Evolutionary conservation across 2,329 filamentous ascomycete species (phyloP), one percentile per base, ranked within the genome.

Genomic region (Chrysoporthe puriensis): DNA sequence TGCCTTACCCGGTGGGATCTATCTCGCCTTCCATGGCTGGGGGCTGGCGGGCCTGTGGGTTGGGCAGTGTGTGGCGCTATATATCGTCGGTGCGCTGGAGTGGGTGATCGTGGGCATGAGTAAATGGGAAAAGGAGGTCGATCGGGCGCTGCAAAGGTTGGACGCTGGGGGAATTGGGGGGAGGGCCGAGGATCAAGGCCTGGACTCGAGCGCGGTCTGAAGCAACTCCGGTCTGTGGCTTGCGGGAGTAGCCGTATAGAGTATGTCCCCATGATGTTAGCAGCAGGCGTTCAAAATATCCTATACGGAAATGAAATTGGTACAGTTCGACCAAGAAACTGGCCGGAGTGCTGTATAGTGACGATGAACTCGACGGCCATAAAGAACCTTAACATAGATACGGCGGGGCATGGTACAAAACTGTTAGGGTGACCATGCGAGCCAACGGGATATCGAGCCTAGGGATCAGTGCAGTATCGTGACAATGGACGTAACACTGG

Each of bases 1-100:
- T 67, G 93, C 93, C 0, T 77, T 96, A 66, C 93, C 93, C 0
- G 80, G 90, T n/a, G 93, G 93, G 0, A 92, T 96, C 64, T 96
- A 88, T 79, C 86, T 97, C 42, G 93, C 93, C 1, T 96, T 96
- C 73, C 88, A 96, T 74, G 92, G 92, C 21, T 96, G 92, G 92
- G 93, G 93, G 0, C 80, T 96, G 1, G 83, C 84, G 21, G 93
- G 93, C 0, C 79, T 97, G 18, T 97, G 93, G 93, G 82, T 96
- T 44, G 93, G 92, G 18, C 92, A 95, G 75, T 94, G 91, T 74
- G 88, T 93, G 69, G 91, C 91, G 0, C 78, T 97, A 43, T 96
- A 94, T 75, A 81, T 96, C 32, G 93, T 96, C 0, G 93, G 93
- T 2, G 81, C 84, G 1, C 76, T 92, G 13, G 92, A 97, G 76